These are phyloP conservation scores for Yarrowia keelungensis DNA, from an alignment of 805 yeast genomes.

Conservation along the genomic window DNA sequence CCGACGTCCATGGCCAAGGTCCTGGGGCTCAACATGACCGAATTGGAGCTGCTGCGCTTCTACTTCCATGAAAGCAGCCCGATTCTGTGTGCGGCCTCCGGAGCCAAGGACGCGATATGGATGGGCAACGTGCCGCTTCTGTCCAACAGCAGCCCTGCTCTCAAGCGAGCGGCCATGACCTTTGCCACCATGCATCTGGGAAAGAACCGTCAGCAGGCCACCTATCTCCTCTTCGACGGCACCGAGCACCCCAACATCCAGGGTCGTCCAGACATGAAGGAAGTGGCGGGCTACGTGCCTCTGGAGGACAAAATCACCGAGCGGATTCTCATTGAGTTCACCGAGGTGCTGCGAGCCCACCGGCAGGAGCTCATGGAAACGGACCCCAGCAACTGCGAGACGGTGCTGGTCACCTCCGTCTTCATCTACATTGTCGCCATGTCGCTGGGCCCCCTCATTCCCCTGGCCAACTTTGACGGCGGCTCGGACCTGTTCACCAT, in stretches of 20 bases:
- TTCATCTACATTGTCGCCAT: slow-evolving; percentile 15
- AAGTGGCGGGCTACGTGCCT: slow-evolving; percentile 15
- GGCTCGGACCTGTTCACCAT: slow-evolving; percentile 19
- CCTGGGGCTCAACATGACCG: slow-evolving; percentile 16
- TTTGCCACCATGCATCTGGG: slow-evolving; percentile 12
- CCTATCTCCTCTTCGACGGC: slow-evolving; percentile 2
- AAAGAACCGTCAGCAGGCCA: background rate
- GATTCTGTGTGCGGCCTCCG: slow-evolving; percentile 6
- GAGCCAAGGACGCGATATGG: background rate
- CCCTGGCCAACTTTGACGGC: slow-evolving; percentile 10
- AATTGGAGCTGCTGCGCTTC: slow-evolving; percentile 16
- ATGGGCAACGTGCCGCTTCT: slow-evolving; percentile 3
- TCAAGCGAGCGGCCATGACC: slow-evolving; percentile 17
- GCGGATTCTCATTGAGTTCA: slow-evolving; percentile 2
- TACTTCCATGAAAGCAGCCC: slow-evolving; percentile 17
- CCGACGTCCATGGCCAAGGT: slow-evolving; percentile 20
- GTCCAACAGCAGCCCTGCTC: slow-evolving; percentile 3
- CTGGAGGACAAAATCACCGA: slow-evolving; percentile 9
- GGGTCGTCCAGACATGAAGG: slow-evolving; percentile 3
- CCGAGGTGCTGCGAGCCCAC: background rate
- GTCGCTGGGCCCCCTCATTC: slow-evolving; percentile 23
- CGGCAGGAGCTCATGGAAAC: background rate
- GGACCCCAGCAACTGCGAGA: background rate
- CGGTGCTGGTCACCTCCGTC: background rate
- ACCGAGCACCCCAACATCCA: background rate